Base-by-base conservation (phyloP, 164 flowering plant species). In the Hamamelis virginiana region DNA sequence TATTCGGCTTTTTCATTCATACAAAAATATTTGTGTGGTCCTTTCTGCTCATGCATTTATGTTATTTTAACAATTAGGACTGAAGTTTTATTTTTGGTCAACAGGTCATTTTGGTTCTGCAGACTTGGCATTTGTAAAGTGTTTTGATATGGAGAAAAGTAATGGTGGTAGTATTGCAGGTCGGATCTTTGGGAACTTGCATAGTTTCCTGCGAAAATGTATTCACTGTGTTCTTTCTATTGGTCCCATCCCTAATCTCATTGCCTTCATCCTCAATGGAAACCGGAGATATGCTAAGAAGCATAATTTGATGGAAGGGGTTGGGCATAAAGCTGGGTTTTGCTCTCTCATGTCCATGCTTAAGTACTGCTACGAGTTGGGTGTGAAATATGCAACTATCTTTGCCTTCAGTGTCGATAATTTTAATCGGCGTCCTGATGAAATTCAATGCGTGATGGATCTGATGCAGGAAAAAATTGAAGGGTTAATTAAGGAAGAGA, bases 391-490 rank as follows among this genome's bases (percentile, higher is more conserved):
- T 70, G 81, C 87, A 1, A 86, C 96, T 0, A 62, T 89, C 1
- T 90, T 82, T 62, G 92, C 96, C 56, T 92, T 92, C 80, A 90
- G 96, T 83, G 87, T 90, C n/a, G 96, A 92, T 22, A 92, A 90
- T 70, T 90, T 89, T 79, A 85, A 78, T 59, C 66, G 96, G 63
- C n/a, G 65, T 8, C 92, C 94, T 0, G 80, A 87, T 1, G 92
- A 92, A 69, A 91, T 92, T 50, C 75, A 80, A 19, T 19, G 22
- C 13, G 60, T 87, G 57, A 87, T 91, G 96, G 82, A 85, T n/a
- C 70, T 93, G 62, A 72, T 89, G 79, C 74, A 48, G 21, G 93
- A 89, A 56, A 93, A 91, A 74, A 83, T 91, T 18, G 82, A 88
- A 25, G 84, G 62, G 18, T 70, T 91, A 69, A 65, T 88, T 16